phyloP scores from a whole-genome alignment of 1,139 yeast genomes.

The Eremothecium coryli region DNA sequence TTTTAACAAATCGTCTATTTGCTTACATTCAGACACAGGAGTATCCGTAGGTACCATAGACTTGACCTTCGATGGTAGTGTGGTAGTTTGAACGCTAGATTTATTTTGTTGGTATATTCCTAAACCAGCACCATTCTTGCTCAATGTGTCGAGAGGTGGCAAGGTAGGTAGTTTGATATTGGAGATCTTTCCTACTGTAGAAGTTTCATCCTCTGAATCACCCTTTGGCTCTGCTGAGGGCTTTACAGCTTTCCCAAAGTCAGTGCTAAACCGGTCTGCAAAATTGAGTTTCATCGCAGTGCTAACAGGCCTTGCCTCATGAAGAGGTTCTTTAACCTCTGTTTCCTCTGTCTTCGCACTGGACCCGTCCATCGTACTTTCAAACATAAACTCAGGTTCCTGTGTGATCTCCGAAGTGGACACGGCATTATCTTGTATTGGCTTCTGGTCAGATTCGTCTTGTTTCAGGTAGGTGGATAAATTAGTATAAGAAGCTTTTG shows the following conservation, averaged over 20 bases:
- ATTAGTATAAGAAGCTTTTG: conserved; percentile 56
- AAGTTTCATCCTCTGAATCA: conserved; percentile 11
- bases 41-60: conserved; percentile 9
- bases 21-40: neutral
- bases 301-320: conserved; percentile 4
- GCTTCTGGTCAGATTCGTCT: conserved; percentile 12
- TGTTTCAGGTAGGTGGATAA: conserved; percentile 44
- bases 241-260: neutral
- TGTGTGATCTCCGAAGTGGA: conserved; percentile 17
- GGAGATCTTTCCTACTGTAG: conserved; percentile 13
- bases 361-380: conserved; percentile 14
- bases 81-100: conserved; percentile 8
- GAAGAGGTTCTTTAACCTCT: too few relatives aligned
- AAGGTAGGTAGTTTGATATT: conserved; percentile 31
- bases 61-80: neutral
- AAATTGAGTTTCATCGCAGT: conserved; percentile 20
- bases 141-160: conserved; percentile 26
- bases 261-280: conserved; percentile 23
- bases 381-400: conserved; percentile 26
- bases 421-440: conserved; percentile 6
- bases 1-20: neutral
- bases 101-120: conserved; percentile 18
- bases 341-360: neutral
- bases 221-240: neutral
- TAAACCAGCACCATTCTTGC: conserved; percentile 23